phyloP scores from a whole-genome alignment of 1,284 basidiomycete genomes.

The Pisolithus thermaeus region DNA sequence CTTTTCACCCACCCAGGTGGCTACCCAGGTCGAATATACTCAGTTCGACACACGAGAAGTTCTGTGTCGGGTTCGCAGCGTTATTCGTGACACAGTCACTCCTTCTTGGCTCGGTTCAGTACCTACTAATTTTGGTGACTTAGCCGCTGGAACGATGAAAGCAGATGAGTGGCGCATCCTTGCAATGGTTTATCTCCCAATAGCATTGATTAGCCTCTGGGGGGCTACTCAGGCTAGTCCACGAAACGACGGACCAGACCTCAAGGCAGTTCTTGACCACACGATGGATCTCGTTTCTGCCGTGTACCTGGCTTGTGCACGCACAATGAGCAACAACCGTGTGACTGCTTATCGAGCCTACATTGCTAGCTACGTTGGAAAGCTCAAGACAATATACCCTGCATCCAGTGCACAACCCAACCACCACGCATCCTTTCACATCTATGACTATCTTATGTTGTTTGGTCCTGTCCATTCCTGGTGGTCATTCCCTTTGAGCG shows the following conservation, averaged over 20 bases:
- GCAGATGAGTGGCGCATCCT: too few species aligned
- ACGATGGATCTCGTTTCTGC: constrained; percentile 13
- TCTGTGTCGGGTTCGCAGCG: constrained; percentile 2
- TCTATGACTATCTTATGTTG: constrained; percentile 22
- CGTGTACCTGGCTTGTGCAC: constrained; percentile 7
- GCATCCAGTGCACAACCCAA: constrained; percentile 12
- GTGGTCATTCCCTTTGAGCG: constrained; percentile 30
- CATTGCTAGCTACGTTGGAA: too few species aligned
- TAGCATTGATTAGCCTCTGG: too few species aligned
- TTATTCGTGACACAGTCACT: constrained; percentile 18
- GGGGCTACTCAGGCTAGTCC: too few species aligned
- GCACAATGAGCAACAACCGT: not conserved
- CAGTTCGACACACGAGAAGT: not conserved
- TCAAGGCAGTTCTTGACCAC: constrained; percentile 4
- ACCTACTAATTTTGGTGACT: too few species aligned
- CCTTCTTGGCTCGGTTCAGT: too few species aligned
- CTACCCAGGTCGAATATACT: not conserved
- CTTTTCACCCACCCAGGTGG: not conserved
- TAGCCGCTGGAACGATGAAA: too few species aligned
- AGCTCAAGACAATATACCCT: too few species aligned
- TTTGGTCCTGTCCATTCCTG: constrained; percentile 34
- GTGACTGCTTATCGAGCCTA: too few species aligned
- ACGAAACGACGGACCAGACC: not conserved
- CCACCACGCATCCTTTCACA: constrained; percentile 31
- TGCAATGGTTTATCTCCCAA: too few species aligned